These are phyloP conservation scores for Ceratocystis papillata DNA, from an alignment of 2,329 filamentous ascomycete genomes.

Conservation along the genomic window DNA sequence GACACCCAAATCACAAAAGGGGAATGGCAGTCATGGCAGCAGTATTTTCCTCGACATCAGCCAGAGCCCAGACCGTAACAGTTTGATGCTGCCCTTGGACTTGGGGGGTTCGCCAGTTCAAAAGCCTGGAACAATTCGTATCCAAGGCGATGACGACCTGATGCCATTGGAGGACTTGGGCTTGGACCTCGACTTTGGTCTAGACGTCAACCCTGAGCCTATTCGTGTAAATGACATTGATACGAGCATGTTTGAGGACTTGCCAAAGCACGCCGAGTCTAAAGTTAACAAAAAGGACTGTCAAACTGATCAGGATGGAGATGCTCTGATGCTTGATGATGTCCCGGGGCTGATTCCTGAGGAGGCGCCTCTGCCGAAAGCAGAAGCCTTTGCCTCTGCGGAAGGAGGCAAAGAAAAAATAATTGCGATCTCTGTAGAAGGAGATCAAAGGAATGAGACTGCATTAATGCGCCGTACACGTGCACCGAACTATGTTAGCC, in stretches of 20 bases:
- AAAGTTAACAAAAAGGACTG: not conserved
- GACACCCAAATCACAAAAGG: slow-evolving; percentile 6
- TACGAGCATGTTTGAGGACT: slow-evolving; percentile 8
- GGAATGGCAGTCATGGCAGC: slow-evolving; percentile 7
- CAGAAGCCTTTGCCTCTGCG: slow-evolving; percentile 30
- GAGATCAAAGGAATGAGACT: slow-evolving; percentile 20
- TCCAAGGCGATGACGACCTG: slow-evolving; percentile 24
- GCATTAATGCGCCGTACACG: slow-evolving; percentile 26
- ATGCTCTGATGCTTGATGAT: slow-evolving; percentile 27
- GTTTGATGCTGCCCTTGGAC: slow-evolving; percentile 13
- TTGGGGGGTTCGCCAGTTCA: slow-evolving; percentile 4
- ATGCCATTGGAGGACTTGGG: slow-evolving; percentile 25
- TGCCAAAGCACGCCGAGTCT: not conserved
- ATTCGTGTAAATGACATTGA: slow-evolving; percentile 8
- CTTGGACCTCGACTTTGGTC: slow-evolving; percentile 23
- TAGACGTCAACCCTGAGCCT: slow-evolving; percentile 1
- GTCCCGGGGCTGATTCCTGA: slow-evolving; percentile 33
- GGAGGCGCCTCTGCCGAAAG: slow-evolving; percentile 34
- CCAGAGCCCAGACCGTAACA: slow-evolving; percentile 19
- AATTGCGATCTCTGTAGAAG: slow-evolving; percentile 25
- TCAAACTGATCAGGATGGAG: slow-evolving; percentile 24
- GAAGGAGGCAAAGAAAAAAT: slow-evolving; percentile 22
- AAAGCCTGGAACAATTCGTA: slow-evolving; percentile 17
- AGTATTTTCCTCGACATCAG: slow-evolving; percentile 21
- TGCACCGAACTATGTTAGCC: slow-evolving; percentile 27